Evolutionary conservation across 306 rosid genomes (phyloP).

Genomic region (Dalbergia cochinchinensis): DNA sequence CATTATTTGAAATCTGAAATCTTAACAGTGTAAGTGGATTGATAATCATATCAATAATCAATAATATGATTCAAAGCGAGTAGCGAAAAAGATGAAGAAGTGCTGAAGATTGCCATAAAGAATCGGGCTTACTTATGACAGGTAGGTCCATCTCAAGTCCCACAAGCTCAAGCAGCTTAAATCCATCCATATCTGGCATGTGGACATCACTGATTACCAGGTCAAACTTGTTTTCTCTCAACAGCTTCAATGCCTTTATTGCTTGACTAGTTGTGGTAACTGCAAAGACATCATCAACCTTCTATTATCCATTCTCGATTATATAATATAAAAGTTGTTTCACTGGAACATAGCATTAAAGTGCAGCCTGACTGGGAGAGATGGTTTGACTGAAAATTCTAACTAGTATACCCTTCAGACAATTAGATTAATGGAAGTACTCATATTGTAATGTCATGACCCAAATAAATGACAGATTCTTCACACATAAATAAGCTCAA

Average conservation of each 20-base stretch:
- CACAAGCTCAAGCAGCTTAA: conserved; percentile 94
- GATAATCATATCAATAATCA: conserved; percentile 29
- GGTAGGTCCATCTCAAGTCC: conserved; percentile 99
- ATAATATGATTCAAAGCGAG: background rate
- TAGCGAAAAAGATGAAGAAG: background rate
- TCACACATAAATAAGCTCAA: conserved; percentile 31
- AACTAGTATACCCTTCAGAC: background rate
- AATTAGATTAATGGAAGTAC: background rate
- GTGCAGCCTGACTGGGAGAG: background rate
- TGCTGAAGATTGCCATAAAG: conserved; percentile 13
- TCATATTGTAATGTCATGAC: background rate
- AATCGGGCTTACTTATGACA: conserved; percentile 78
- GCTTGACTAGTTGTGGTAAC: conserved; percentile 92
- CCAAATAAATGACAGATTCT: background rate
- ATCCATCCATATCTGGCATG: conserved; percentile 99
- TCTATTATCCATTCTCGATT: background rate
- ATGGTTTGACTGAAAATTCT: background rate
- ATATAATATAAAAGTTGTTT: background rate
- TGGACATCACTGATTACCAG: conserved; percentile 97
- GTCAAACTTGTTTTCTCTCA: conserved; percentile 92
- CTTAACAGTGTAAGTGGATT: background rate
- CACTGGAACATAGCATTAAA: background rate
- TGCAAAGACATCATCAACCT: conserved; percentile 45
- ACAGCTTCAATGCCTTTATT: conserved; percentile 70
- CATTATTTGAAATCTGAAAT: conserved; percentile 32